Evolutionary conservation across 2,329 filamentous ascomycete species (phyloP).

Genomic region (Fusarium tupiense): DNA sequence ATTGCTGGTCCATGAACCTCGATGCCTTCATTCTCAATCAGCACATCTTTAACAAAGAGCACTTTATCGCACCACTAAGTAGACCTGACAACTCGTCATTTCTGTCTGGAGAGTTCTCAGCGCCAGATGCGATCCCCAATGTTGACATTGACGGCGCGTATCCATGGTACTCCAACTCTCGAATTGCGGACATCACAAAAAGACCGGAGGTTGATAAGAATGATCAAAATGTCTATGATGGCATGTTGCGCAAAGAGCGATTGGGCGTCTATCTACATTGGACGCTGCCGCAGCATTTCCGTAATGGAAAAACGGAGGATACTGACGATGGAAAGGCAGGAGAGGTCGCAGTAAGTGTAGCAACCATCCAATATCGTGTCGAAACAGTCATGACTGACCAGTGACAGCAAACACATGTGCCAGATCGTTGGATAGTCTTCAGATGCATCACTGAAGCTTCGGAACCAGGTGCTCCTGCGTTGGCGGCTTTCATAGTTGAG

Average conservation of each 20-base stretch:
- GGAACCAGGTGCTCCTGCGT: background rate
- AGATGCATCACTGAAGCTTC: background rate
- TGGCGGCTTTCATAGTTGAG: background rate
- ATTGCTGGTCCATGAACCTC: background rate
- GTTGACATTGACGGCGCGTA: background rate
- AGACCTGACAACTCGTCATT: background rate
- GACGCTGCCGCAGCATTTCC: background rate
- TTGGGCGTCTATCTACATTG: background rate
- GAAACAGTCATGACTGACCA: background rate
- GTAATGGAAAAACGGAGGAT: background rate
- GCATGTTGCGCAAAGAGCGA: background rate
- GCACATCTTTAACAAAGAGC: background rate
- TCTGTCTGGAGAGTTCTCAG: background rate
- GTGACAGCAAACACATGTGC: background rate
- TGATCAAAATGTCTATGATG: background rate
- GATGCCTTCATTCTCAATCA: background rate
- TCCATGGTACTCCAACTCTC: background rate
- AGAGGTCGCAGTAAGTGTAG: background rate
- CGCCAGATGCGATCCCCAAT: background rate
- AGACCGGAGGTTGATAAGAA: background rate
- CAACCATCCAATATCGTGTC: no score
- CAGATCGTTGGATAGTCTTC: background rate
- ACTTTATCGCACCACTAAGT: background rate
- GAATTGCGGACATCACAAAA: background rate
- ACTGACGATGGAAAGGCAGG: background rate